Base-by-base conservation (phyloP, 139 green algal genomes). In the Cymbomonas tetramitiformis region DNA sequence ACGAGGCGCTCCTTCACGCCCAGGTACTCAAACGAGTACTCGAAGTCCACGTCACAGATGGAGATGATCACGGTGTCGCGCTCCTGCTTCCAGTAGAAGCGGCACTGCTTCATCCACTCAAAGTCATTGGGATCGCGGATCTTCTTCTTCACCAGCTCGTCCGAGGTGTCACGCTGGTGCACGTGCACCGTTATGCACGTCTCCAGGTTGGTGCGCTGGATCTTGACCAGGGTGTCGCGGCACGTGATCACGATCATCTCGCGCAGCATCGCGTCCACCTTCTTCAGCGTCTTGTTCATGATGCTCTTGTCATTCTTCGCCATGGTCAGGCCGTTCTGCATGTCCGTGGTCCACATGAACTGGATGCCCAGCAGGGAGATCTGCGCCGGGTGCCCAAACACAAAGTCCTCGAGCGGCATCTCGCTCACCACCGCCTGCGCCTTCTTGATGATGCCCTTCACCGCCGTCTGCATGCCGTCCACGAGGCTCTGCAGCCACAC, bases 171-270 rank as follows among this genome's bases (percentile, higher is more conserved):
- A 69, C 93, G 92, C 71, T 95, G 88, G 71, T 96, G 85, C 77
- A 96, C 93, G 78, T 94, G 79, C 55, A 96, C 84, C 3, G 88
- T 96, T 56, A 96, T 87, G 80, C 86, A 93, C 0, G 88, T 96
- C 77, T 96, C 88, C 65, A 96, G 70, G 72, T 85, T 90, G 62
- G 78, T 94, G 52, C 88, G 75, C 69, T 92, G 73, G 54, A 82
- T 92, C 33, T 69, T 67, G 4, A 73, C 79, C 24, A 96, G 72
- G 48, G 93, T 83, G 9, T 64, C 69, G 39, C 72, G 64, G 29
- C 91, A 71, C 0, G 88, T 94, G 32, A 93, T 70, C 28, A 61
- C 73, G 15, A 95, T 82, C 77, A 94, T 82, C n/a, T 89, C 77
- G n/a, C 63, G 50, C 53, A 90, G 62, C 9, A 80, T 68, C 8